Evolutionary conservation across 441 rosid genomes (phyloP), one percentile per base, ranked within the genome.

Genomic region (Euphorbia corollata): DNA sequence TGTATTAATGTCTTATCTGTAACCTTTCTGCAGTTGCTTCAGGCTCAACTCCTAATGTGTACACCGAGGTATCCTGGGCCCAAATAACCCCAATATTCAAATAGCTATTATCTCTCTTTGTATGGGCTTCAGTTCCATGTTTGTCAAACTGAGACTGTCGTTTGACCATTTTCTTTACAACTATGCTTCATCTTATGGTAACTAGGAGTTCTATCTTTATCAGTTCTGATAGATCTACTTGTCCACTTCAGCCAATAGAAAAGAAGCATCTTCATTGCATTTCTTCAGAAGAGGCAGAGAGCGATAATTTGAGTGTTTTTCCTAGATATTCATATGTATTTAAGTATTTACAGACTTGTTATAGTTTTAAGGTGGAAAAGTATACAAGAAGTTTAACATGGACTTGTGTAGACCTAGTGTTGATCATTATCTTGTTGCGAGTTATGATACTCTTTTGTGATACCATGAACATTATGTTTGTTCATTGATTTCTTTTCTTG

Each of bases 401-500:
- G 34, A 57, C 23, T 9, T 32, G 24, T 27, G 60, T 24, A 23
- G 60, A 32, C 9, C 23, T 9, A n/a, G 24, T 27, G 60, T 24
- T 10, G 60, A 32, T 23, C 15, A 57, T 57, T 57, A 24, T 57
- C 30, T 23, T 15, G n/a, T 57, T 24, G 59, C 18, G 24, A 57
- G 38, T 24, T 12, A 27, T 27, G 60, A 57, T 23, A 57, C 10
- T 23, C 5, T 18, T 23, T 57, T 11, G 36, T 57, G 36, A 57
- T 12, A n/a, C 30, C 32, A 57, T 23, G 36, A 24, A 3, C 27
- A 23, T 27, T 9, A 27, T 23, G 8, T 56, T 51, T 11, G 32
- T 56, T 56, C 13, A n/a, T 56, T 56, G 60, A 57, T 27, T 61
- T 59, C 4, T 38, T 1, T 59, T 18, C 24, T 69, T 71, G 57